Percentiles rank a stretch among this genome's conserved stretches.
Conservation (phyloP, 2,329 filamentous ascomycete species). For the Claviceps maximensis region DNA sequence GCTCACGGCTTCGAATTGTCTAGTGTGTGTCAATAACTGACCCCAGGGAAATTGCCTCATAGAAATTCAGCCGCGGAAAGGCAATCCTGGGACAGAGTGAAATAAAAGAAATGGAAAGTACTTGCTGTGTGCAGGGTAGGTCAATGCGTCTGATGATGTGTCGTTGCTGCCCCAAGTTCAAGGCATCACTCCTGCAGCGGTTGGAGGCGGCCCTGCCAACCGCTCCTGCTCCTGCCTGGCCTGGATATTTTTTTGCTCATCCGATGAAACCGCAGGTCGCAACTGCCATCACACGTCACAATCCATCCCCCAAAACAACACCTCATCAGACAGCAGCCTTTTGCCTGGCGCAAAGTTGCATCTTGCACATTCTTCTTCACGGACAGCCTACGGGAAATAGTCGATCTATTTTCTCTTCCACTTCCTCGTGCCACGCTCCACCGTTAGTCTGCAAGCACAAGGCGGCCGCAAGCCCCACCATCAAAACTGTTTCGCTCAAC, state of each 20-base stretch:
- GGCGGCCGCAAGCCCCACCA: slow-evolving; percentile 2
- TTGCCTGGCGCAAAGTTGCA: slow-evolving; percentile 29
- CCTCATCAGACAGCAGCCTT: slow-evolving; percentile 10
- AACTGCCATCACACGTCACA: slow-evolving; percentile 9
- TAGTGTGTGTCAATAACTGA: too few relatives aligned
- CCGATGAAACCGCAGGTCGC: slow-evolving; percentile 6
- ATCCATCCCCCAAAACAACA: slow-evolving; percentile 8
- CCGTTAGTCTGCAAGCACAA: neutral
- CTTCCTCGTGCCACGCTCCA: slow-evolving; percentile 8
- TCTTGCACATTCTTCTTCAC: slow-evolving; percentile 6
- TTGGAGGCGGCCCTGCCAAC: neutral
- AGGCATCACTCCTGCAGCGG: neutral
- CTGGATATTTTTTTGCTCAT: neutral
- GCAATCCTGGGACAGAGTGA: too few relatives aligned
- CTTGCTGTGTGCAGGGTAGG: slow-evolving; percentile 2
- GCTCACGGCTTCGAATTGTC: too few relatives aligned
- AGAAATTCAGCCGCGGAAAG: too few relatives aligned
- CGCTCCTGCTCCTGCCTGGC: slow-evolving; percentile 2
- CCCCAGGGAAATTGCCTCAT: too few relatives aligned
- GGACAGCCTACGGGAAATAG: slow-evolving; percentile 16
- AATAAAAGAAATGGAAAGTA: too few relatives aligned
- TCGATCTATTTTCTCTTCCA: slow-evolving; percentile 12
- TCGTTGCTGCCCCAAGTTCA: neutral
- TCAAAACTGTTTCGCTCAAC: slow-evolving; percentile 6
- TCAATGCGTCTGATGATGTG: neutral